Base-by-base conservation (phyloP, 2,329 filamentous ascomycete species). In the Paecilomyces niveus region DNA sequence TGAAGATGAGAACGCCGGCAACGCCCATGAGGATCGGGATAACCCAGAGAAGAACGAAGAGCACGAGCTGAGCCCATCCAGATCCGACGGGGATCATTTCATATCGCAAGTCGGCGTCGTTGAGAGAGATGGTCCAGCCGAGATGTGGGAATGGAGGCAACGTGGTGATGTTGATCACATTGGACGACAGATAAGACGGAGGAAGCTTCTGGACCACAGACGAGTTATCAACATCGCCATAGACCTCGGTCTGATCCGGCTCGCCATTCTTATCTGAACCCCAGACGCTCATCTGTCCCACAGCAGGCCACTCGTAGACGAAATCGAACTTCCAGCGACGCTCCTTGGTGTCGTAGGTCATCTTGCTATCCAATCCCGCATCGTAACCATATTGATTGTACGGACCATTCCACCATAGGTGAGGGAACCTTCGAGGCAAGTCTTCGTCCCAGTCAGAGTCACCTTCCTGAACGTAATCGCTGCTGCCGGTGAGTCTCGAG, bases 351-450 rank as follows among this genome's bases (percentile, higher is more conserved):
- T 72, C 68, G 32, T 80, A 73, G 11, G 70, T 62, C 74, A 85
- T 79, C 10, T 69, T 59, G 59, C 82, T 82, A 1, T 69, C 64
- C 10, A 85, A 65, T 10, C 83, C 83, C 31, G 76, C 73, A 63
- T 85, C 83, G 65, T 79, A 85, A 15, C 83, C 83, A 65, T 80
- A 85, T 59, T 80, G 75, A 66, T 85, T 85, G 71, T 79, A 85
- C 0, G 75, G 71, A 13, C 83, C 83, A 54, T 85, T 80, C 13
- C 81, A 74, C 64, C n/a, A 45, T 5, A 45, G n/a, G 18, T 45
- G n/a, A 6, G 39, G 39, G n/a, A 45, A 45, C 15, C 39, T 6
- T 18, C 39, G 39, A 18, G 39, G 39, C 5, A 45, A n/a, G 2
- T 2, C 39, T 1, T 45, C n/a, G 80, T 71, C 70, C 52, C 69